Evolutionary conservation across 192 early-diverging fungal species (phyloP).

Genomic region (Coemansia sp.): DNA sequence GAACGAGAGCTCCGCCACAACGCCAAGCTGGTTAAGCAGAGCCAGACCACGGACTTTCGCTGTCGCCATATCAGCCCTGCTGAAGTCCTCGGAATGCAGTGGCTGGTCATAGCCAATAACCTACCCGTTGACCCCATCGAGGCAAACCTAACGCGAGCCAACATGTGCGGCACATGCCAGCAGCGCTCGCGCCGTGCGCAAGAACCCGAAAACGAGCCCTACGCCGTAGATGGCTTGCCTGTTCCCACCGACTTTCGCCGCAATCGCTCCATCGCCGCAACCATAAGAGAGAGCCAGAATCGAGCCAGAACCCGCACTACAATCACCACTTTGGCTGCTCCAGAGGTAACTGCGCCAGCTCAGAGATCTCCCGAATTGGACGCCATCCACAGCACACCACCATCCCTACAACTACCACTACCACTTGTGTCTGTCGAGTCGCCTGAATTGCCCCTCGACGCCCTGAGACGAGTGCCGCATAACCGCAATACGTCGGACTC

Average conservation of each 20-base stretch:
- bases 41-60: constrained; percentile 46
- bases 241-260: constrained; percentile 46
- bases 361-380: neutral
- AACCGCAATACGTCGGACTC: neutral
- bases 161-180: constrained; percentile 55
- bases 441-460: neutral
- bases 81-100: constrained; percentile 22
- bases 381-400: neutral
- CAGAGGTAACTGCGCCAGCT: neutral
- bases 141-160: constrained; percentile 35
- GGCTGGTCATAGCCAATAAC: neutral
- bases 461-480: neutral
- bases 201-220: constrained; percentile 21
- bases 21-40: constrained; percentile 26
- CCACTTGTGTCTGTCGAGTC: neutral
- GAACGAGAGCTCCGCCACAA: constrained; percentile 30
- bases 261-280: constrained; percentile 43
- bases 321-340: neutral
- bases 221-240: neutral
- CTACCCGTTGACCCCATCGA: constrained; percentile 23
- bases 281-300: constrained; percentile 20
- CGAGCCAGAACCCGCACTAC: neutral
- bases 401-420: neutral
- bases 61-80: constrained; percentile 27
- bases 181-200: constrained; percentile 49